Conservation (phyloP, 2,329 filamentous ascomycete genomes). For the Lithohypha guttulata region DNA sequence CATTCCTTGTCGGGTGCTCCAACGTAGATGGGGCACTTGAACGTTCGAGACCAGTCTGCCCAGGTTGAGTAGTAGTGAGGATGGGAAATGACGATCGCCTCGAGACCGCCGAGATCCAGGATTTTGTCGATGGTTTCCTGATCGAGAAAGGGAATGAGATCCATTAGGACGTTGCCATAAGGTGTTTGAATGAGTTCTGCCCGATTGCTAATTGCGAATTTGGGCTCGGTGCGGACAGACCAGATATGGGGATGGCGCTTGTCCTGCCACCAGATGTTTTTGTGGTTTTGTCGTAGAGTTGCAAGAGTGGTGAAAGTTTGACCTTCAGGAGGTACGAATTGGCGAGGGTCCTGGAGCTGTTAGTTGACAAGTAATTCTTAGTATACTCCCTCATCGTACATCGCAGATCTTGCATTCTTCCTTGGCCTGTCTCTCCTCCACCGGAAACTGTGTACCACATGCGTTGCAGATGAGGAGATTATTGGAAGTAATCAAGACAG, state of each 20-base stretch:
- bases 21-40: slow-evolving; percentile 60
- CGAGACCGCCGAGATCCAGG: slow-evolving; percentile 51
- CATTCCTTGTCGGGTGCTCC: slow-evolving; percentile 55
- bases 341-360: slow-evolving; percentile 14
- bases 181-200: slow-evolving; percentile 57
- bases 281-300: not conserved
- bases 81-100: slow-evolving; percentile 65
- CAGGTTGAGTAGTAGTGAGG: slow-evolving; percentile 76
- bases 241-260: not conserved
- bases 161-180: slow-evolving; percentile 66
- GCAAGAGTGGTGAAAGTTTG: slow-evolving; percentile 17
- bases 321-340: slow-evolving; percentile 18
- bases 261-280: not conserved
- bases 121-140: slow-evolving; percentile 49
- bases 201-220: slow-evolving; percentile 65
- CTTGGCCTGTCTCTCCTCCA: slow-evolving; percentile 12
- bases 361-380: too few species aligned
- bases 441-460: slow-evolving; percentile 20
- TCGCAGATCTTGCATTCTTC: slow-evolving; percentile 19
- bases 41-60: slow-evolving; percentile 59
- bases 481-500: slow-evolving; percentile 15
- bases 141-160: slow-evolving; percentile 62
- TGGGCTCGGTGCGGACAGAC: not conserved
- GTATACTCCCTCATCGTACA: too few species aligned
- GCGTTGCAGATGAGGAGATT: slow-evolving; percentile 18